Base-by-base conservation (phyloP, 805 yeast species). In the Sungouiozyma ichnusensis region DNA sequence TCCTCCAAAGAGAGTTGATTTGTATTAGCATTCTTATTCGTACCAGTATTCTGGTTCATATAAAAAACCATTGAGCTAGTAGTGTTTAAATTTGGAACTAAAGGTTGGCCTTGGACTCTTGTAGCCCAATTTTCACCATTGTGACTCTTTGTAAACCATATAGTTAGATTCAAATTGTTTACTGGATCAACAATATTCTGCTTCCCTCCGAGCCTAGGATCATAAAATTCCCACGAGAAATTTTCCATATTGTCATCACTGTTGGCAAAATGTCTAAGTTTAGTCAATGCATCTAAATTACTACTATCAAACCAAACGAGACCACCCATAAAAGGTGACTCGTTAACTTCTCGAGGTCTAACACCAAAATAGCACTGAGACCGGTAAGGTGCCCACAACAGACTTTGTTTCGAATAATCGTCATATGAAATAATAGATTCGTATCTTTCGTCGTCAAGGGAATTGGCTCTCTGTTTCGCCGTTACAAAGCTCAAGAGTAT, bases 371-470 rank as follows among this genome's bases (percentile, higher is more conserved):
- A 92, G 35, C 85, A 68, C 43, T 85, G 83, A 7, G 96, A 79
- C 48, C 97, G 67, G 62, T 87, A 90, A 1, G 97, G 94, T 1
- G 95, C 97, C 98, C 98, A 90, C 27, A 77, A 59, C 20, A 84
- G 64, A 2, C 85, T 73, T 35, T 71, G 64, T 38, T 69, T 65
- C 5, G 74, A 67, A 31, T 65, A 62, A 20, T 53, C 46, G 36
- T 59, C 57, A 40, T 58, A 68, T 0, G 53, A 48, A 3, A 18
- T 31, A 19, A 37, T 20, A 13, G 7, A 32, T 20, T 14, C 20
- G 11, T 16, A 7, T 16, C 13, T 8, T 6, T 14, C 17, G 35
- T 6, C 6, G 13, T 7, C 6, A 33, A 33, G 13, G 14, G 17
- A 16, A 33, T 33, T 33, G 8, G 6, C 35, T 15, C 35, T 16